Evolutionary conservation across 306 rosid genomes (phyloP).

Genomic region (Cicer judaicum): DNA sequence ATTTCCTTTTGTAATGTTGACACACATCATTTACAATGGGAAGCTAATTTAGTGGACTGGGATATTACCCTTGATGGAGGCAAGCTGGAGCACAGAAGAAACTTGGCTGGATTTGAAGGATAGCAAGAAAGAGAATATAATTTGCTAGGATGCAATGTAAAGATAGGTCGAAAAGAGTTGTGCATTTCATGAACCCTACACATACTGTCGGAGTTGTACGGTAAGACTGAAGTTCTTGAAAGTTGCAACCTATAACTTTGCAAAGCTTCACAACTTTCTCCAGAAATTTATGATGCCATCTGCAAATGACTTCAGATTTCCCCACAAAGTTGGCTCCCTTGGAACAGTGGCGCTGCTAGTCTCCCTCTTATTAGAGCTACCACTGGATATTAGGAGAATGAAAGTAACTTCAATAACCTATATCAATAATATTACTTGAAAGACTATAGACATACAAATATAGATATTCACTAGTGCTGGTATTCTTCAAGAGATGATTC

Average conservation of each 20-base stretch:
- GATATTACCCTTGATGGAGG: slow-evolving; percentile 13
- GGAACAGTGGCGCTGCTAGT: slow-evolving; percentile 42
- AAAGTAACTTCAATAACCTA: slow-evolving; percentile 33
- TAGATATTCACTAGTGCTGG: slow-evolving; percentile 18
- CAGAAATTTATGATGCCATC: slow-evolving; percentile 61
- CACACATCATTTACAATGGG: slow-evolving; percentile 34
- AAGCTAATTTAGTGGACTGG: slow-evolving; percentile 24
- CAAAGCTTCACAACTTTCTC: slow-evolving; percentile 53
- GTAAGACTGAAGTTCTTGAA: slow-evolving; percentile 15
- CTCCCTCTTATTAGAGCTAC: slow-evolving; percentile 35
- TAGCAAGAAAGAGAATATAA: slow-evolving; percentile 38
- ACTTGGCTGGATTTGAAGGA: slow-evolving; percentile 37
- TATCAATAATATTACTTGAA: slow-evolving; percentile 20
- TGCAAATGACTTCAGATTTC: slow-evolving; percentile 71
- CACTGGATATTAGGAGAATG: slow-evolving; percentile 49
- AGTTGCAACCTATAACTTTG: slow-evolving; percentile 42
- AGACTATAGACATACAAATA: slow-evolving; percentile 10
- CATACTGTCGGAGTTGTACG: slow-evolving; percentile 26
- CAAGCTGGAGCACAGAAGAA: slow-evolving; percentile 26
- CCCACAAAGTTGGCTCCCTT: slow-evolving; percentile 62
- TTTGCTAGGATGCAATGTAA: slow-evolving; percentile 34
- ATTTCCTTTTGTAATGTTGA: slow-evolving; percentile 34
- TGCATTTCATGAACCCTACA: slow-evolving; percentile 35
- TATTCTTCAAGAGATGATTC: slow-evolving; percentile 28
- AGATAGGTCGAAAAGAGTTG: background rate